Evolutionary conservation across 805 yeast species (phyloP).

Genomic region (Candida parachauliodes): DNA sequence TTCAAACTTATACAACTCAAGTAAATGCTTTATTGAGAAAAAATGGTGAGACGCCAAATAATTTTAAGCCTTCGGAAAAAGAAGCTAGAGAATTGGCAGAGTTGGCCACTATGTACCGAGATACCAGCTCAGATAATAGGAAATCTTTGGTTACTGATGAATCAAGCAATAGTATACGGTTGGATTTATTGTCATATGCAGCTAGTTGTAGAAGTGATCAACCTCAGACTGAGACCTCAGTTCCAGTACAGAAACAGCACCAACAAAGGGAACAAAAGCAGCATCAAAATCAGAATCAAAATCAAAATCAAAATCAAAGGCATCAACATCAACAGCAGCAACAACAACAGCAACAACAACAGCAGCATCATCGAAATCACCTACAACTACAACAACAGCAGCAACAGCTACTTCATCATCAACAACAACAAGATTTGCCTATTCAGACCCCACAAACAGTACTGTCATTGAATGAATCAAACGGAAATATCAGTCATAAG

Average conservation of each 20-base stretch:
- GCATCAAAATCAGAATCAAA: background rate
- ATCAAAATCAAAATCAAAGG: background rate
- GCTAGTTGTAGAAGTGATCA: conserved; percentile 29
- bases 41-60: conserved; percentile 19
- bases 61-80: conserved; percentile 14
- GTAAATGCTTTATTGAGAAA: conserved; percentile 32
- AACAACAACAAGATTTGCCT: background rate
- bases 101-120: conserved; percentile 11
- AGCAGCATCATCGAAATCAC: conserved; percentile 1
- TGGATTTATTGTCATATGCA: conserved; percentile 41
- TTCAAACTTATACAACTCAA: conserved; percentile 60
- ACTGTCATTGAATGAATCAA: background rate
- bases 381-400: conserved; percentile 1
- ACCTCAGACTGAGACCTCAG: background rate
- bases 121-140: conserved; percentile 4
- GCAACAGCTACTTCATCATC: background rate
- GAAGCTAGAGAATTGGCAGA: conserved; percentile 20
- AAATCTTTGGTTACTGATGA: conserved; percentile 5
- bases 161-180: conserved; percentile 14
- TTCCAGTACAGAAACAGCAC: background rate
- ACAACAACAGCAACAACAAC: background rate
- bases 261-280: background rate
- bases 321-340: conserved; percentile 1
- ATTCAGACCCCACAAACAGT: conserved; percentile 5
- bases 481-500: background rate